Evolutionary conservation across 179 eudicot genomes (phyloP).

Genomic region (Corrigiola litoralis): DNA sequence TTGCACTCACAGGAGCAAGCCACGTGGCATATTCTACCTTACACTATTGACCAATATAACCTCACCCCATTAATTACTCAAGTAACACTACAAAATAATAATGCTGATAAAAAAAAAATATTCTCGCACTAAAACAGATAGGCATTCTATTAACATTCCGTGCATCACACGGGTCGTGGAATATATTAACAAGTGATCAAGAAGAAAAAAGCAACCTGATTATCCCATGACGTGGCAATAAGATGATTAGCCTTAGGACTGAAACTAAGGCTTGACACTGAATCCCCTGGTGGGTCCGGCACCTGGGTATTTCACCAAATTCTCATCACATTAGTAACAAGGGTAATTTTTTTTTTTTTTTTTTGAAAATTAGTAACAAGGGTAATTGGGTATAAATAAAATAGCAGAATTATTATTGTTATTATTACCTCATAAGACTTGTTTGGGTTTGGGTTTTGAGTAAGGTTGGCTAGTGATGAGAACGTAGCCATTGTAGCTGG

Average conservation of each 20-base stretch:
- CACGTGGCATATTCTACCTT: no score
- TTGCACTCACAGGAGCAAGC: no score
- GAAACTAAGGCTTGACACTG: conserved; percentile 71
- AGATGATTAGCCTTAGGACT: conserved; percentile 86
- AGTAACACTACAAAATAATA: no score
- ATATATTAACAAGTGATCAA: background rate
- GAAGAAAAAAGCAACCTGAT: conserved; percentile 56
- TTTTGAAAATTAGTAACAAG: background rate
- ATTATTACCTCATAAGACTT: conserved; percentile 43
- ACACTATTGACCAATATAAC: no score
- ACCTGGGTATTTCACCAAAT: conserved; percentile 37
- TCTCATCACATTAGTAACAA: background rate
- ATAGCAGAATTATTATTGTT: conserved; percentile 2
- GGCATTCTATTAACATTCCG: background rate
- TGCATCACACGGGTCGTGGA: background rate
- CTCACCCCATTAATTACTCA: no score
- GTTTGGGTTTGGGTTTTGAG: conserved; percentile 43
- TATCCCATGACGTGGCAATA: conserved; percentile 92
- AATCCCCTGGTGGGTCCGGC: conserved; percentile 61
- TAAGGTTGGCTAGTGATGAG: conserved; percentile 27
- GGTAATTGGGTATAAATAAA: background rate
- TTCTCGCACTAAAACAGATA: background rate
- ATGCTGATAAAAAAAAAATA: no score
- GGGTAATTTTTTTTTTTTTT: no score
- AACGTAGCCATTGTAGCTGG: conserved; percentile 37